Evolutionary conservation across 805 yeast genomes (phyloP), one percentile per base, ranked within the genome.

Genomic region (Candida maesae): DNA sequence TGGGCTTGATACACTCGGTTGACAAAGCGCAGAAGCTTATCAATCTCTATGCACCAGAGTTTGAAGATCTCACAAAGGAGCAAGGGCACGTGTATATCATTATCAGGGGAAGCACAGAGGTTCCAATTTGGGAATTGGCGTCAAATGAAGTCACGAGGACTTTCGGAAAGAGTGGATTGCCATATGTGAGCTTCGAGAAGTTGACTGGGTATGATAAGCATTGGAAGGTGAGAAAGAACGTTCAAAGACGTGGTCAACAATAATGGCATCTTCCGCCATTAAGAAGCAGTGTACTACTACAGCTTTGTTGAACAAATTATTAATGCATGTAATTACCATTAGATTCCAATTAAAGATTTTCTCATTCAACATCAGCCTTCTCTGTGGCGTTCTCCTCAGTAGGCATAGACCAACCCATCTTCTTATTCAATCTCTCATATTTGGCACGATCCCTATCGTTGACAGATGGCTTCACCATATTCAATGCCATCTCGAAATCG

Each of bases 401-500:
- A 24, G 71, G 60, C 41, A 67, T 64, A 27, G 77, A 78, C 89
- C 88, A 81, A 0, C 89, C 91, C 76, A 87, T 72, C 47, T 80
- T 72, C 58, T 76, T 81, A 51, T 82, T 84, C 55, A 88, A 65
- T 48, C 72, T 68, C 44, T 86, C 93, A 58, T 90, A 90, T 56
- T 81, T 84, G 31, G 67, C 53, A 47, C 96, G 74, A 56, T 90
- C 97, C 46, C 70, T 73, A 56, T 88, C 97, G 50, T 89, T 81
- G 5, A 91, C 99, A 59, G 95, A 84, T 1, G 98, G 97, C 47
- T 83, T 81, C 15, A 93, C 87, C 47, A 78, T 78, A 24, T 67
- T 66, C 45, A 93, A 72, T 0, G 98, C 97, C 9, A 51, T 56
- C 28, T 70, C 68, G 52, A 91, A 91, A 60, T 93, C 95, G 1